A percentile compares a stretch with the other conserved stretches of the same genome.
Conservation (phyloP, 345 rosid genomes). For the Arabis hirsuta region DNA sequence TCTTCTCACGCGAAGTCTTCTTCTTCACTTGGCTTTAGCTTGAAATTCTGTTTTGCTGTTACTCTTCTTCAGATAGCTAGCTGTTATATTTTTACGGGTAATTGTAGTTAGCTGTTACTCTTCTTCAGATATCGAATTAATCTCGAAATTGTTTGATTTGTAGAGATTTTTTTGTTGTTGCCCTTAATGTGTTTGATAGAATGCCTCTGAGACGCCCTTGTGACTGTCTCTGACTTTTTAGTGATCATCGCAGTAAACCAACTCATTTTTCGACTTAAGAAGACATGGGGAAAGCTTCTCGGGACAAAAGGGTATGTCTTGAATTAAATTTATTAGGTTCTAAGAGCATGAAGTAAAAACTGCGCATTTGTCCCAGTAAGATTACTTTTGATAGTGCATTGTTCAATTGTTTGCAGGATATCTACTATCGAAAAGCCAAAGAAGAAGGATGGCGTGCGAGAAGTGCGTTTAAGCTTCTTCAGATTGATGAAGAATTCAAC, state of each 20-base stretch:
- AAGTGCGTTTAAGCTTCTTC: conserved; percentile 95
- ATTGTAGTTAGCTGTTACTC: neutral
- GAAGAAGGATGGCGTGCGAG: conserved; percentile 99
- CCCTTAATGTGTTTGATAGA: conserved; percentile 30
- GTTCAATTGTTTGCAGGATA: conserved; percentile 61
- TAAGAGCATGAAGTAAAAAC: neutral
- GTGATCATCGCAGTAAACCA: conserved; percentile 3
- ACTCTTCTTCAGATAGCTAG: conserved; percentile 4
- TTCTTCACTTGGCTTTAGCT: neutral
- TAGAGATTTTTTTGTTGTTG: neutral
- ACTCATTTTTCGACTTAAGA: neutral
- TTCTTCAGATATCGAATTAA: neutral
- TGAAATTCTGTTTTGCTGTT: neutral
- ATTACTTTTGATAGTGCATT: neutral
- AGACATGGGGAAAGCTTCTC: conserved; percentile 90
- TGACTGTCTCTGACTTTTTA: neutral
- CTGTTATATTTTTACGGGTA: neutral
- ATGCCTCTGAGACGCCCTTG: conserved; percentile 23
- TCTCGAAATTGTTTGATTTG: neutral
- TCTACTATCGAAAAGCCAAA: conserved; percentile 90
- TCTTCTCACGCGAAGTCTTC: conserved; percentile 6
- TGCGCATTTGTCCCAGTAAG: neutral
- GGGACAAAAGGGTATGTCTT: conserved; percentile 77
- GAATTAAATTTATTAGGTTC: neutral
- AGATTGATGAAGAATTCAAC: conserved; percentile 94